Evolutionary conservation across 2,329 filamentous ascomycete genomes (phyloP).

Genomic region (Myotisia sp.): DNA sequence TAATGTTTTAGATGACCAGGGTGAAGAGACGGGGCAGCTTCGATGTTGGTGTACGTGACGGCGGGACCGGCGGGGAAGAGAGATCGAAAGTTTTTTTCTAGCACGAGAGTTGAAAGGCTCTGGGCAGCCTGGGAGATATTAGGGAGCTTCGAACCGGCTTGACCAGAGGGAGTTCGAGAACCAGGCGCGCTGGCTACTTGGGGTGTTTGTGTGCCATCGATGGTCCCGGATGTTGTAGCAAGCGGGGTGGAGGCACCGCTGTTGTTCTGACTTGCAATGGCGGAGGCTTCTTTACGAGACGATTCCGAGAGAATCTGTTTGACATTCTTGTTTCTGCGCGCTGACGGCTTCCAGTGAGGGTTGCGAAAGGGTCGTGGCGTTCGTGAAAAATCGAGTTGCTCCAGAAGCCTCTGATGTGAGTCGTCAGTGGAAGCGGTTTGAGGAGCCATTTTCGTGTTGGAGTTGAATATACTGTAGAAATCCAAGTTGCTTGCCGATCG

Average conservation of each 20-base stretch:
- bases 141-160: conserved; percentile 35
- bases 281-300: conserved; percentile 75
- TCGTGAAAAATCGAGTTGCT: conserved; percentile 79
- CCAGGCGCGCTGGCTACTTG: conserved; percentile 9
- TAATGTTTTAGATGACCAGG: conserved; percentile 71
- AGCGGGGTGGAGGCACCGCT: conserved; percentile 62
- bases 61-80: conserved; percentile 44
- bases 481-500: too few species aligned
- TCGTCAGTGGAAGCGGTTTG: conserved; percentile 61
- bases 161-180: conserved; percentile 38
- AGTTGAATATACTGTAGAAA: too few species aligned
- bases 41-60: conserved; percentile 91
- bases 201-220: conserved; percentile 29
- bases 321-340: conserved; percentile 96
- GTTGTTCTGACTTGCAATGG: conserved; percentile 67
- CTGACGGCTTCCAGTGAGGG: conserved; percentile 75
- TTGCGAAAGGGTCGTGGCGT: conserved; percentile 84
- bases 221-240: conserved; percentile 19
- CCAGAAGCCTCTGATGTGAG: conserved; percentile 72
- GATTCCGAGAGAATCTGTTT: conserved; percentile 91
- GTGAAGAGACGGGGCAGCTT: conserved; percentile 74
- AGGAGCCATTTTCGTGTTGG: conserved; percentile 47
- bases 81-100: conserved; percentile 59
- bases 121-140: conserved; percentile 84
- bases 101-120: conserved; percentile 70